Evolutionary conservation across 768 basidiomycete genomes (phyloP).

Genomic region (Collybia sordida): DNA sequence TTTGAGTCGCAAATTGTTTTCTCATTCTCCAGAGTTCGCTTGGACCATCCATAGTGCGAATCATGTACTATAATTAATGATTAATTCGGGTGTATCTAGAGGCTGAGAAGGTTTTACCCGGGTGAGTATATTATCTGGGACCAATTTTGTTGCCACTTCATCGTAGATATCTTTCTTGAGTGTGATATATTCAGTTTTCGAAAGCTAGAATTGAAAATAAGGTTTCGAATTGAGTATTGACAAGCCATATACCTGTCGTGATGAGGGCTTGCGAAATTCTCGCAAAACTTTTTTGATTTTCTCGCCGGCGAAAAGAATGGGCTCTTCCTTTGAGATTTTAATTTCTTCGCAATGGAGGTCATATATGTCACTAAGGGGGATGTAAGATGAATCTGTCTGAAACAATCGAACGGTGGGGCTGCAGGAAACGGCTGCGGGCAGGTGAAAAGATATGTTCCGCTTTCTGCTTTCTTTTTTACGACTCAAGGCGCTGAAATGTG

Average conservation of each 20-base stretch:
- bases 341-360: slow-evolving; percentile 81
- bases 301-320: slow-evolving; percentile 82
- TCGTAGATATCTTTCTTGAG: slow-evolving; percentile 86
- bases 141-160: slow-evolving; percentile 82
- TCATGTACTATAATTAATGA: slow-evolving; percentile 72
- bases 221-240: neutral
- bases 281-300: slow-evolving; percentile 72
- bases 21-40: slow-evolving; percentile 95
- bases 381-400: slow-evolving; percentile 89
- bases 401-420: slow-evolving; percentile 82
- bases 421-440: slow-evolving; percentile 84
- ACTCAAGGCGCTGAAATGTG: slow-evolving; percentile 60
- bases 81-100: slow-evolving; percentile 2
- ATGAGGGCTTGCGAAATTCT: slow-evolving; percentile 52
- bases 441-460: slow-evolving; percentile 87
- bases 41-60: slow-evolving; percentile 77
- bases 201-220: slow-evolving; percentile 37
- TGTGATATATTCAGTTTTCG: slow-evolving; percentile 63
- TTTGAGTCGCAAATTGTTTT: slow-evolving; percentile 92
- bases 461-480: slow-evolving; percentile 93
- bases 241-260: slow-evolving; percentile 38
- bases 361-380: slow-evolving; percentile 90
- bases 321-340: slow-evolving; percentile 84
- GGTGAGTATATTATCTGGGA: slow-evolving; percentile 85
- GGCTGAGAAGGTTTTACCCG: slow-evolving; percentile 51